Evolutionary conservation across 2,329 filamentous ascomycete genomes (phyloP).

Genomic region (Curvularia hawaiiensis): DNA sequence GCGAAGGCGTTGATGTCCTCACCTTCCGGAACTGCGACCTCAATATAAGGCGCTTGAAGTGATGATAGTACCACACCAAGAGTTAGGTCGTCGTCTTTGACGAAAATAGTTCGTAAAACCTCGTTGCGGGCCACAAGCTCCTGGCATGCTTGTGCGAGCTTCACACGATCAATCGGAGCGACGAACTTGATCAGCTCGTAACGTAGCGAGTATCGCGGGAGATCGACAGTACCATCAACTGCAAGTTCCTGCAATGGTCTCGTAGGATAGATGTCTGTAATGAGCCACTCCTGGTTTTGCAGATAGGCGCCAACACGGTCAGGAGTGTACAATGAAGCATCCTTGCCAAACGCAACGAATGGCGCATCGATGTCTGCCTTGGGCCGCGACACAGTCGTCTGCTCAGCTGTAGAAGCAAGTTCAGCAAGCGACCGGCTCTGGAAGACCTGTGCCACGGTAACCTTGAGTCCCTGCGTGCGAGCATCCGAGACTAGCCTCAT

Average conservation of each 20-base stretch:
- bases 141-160: conserved; percentile 57
- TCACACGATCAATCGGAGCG: conserved; percentile 54
- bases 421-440: conserved; percentile 48
- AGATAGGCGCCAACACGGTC: conserved; percentile 59
- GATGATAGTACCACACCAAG: conserved; percentile 64
- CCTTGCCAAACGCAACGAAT: conserved; percentile 57
- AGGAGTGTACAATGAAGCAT: conserved; percentile 53
- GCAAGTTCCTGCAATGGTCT: conserved; percentile 65
- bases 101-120: conserved; percentile 69
- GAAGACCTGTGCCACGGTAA: conserved; percentile 55
- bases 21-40: conserved; percentile 48
- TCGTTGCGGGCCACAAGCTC: conserved; percentile 66
- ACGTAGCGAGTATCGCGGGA: conserved; percentile 65
- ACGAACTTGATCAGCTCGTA: conserved; percentile 70
- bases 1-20: conserved; percentile 58
- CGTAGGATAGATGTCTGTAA: conserved; percentile 63
- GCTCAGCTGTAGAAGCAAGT: conserved; percentile 38
- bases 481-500: conserved; percentile 52
- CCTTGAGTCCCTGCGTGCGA: conserved; percentile 42
- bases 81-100: conserved; percentile 55
- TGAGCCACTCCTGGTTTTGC: conserved; percentile 56
- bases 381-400: conserved; percentile 28
- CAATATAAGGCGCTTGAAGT: conserved; percentile 57
- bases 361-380: conserved; percentile 46
- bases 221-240: conserved; percentile 61